phyloP scores from a whole-genome alignment of 352 stramenopile species.

The Phytophthora sp. region DNA sequence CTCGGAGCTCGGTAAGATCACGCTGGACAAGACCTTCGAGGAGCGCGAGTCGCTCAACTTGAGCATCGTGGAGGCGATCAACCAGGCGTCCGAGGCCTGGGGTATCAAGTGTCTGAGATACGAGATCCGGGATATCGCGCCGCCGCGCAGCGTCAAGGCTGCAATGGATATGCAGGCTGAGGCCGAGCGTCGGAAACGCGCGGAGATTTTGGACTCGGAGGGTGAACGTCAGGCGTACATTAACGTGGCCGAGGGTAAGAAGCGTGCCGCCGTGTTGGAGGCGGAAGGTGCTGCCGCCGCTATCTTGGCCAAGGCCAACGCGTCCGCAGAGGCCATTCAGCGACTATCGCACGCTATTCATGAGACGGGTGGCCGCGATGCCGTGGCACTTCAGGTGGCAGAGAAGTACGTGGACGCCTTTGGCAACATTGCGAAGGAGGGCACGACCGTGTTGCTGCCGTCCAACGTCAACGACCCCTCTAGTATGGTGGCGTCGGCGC shows the following conservation, averaged over 20 bases:
- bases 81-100: constrained; percentile 90
- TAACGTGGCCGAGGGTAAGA: constrained; percentile 92
- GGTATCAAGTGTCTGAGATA: constrained; percentile 92
- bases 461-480: constrained; percentile 85
- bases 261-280: constrained; percentile 84
- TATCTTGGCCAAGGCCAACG: constrained; percentile 83
- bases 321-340: constrained; percentile 83
- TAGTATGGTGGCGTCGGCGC: constrained; percentile 89
- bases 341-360: constrained; percentile 77
- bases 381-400: constrained; percentile 85
- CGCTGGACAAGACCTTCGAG: constrained; percentile 94
- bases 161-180: constrained; percentile 95
- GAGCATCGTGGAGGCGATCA: constrained; percentile 92
- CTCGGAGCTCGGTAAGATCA: constrained; percentile 93
- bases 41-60: constrained; percentile 93
- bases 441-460: constrained; percentile 86
- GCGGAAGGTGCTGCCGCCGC: constrained; percentile 86
- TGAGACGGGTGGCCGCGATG: constrained; percentile 72
- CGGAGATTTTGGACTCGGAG: constrained; percentile 92
- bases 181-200: constrained; percentile 91
- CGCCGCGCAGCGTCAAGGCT: constrained; percentile 83
- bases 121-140: constrained; percentile 92
- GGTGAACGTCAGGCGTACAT: constrained; percentile 90
- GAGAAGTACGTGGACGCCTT: constrained; percentile 95
- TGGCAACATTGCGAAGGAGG: constrained; percentile 89